Evolutionary conservation across 192 early-diverging fungal species (phyloP).

Genomic region (Rhizophagus clarus): DNA sequence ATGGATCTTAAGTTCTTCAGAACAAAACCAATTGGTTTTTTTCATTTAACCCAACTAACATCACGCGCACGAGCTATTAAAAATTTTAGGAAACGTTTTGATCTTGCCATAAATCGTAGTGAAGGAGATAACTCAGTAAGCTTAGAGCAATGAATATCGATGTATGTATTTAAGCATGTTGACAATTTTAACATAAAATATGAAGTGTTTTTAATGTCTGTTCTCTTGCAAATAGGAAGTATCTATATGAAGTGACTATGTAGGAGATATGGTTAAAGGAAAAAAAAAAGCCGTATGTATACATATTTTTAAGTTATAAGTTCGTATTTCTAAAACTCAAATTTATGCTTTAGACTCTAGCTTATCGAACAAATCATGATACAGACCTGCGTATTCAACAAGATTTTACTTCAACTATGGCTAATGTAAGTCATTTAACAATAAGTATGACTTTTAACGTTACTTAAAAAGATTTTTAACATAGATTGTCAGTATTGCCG

Average conservation of each 20-base stretch:
- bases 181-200: slow-evolving; percentile 26
- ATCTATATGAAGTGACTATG: slow-evolving; percentile 20
- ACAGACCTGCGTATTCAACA: slow-evolving; percentile 9
- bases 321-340: slow-evolving; percentile 24
- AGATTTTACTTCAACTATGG: slow-evolving; percentile 26
- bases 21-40: slow-evolving; percentile 30
- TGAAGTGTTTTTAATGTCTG: slow-evolving; percentile 29
- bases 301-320: slow-evolving; percentile 14
- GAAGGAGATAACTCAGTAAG: not conserved
- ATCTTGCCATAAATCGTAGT: slow-evolving; percentile 16
- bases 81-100: slow-evolving; percentile 21
- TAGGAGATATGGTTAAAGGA: slow-evolving; percentile 33
- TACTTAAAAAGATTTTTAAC: slow-evolving; percentile 5
- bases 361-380: slow-evolving; percentile 19
- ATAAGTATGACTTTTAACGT: not conserved
- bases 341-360: slow-evolving; percentile 30
- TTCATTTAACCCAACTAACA: slow-evolving; percentile 28
- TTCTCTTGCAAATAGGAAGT: slow-evolving; percentile 32
- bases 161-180: slow-evolving; percentile 25
- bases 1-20: too few relatives aligned
- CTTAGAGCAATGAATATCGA: slow-evolving; percentile 25
- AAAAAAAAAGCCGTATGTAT: slow-evolving; percentile 35
- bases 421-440: not conserved
- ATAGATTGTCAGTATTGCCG: not conserved
- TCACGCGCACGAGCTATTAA: not conserved